Percentiles rank a stretch among this genome's conserved stretches.
Evolutionary conservation across 148 eudicot species (phyloP).

Genomic region (Fagopyrum esculentum): DNA sequence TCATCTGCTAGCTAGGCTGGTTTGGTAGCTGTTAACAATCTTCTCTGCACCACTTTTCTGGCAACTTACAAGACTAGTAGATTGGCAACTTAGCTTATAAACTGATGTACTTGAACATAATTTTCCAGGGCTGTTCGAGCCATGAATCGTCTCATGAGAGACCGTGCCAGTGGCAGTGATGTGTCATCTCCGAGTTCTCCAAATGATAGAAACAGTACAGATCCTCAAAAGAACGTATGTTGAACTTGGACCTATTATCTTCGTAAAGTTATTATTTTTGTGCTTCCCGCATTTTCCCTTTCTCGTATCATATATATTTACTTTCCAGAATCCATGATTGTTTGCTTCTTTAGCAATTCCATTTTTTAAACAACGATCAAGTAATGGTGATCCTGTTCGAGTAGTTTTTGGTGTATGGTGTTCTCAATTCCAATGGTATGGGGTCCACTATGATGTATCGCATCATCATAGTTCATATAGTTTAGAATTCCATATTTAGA

Average conservation of each 20-base stretch:
- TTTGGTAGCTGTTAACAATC: not conserved
- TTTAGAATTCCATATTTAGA: not conserved
- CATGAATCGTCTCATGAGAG: slow-evolving; percentile 90
- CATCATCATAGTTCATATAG: not conserved
- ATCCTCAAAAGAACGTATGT: slow-evolving; percentile 55
- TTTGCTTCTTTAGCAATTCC: not conserved
- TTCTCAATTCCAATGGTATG: not conserved
- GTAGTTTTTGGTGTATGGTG: not conserved
- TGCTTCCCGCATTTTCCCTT: not conserved
- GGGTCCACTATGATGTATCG: not conserved
- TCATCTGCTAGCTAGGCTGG: not conserved
- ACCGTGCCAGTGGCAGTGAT: slow-evolving; percentile 23
- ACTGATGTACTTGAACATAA: not conserved
- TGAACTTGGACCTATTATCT: slow-evolving; percentile 21
- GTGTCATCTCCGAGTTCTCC: slow-evolving; percentile 48
- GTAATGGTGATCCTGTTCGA: not conserved
- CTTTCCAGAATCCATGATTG: not conserved
- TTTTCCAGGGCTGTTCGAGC: slow-evolving; percentile 83
- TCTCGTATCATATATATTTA: not conserved
- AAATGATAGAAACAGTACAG: slow-evolving; percentile 30
- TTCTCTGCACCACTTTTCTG: not conserved
- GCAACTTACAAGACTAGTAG: not conserved
- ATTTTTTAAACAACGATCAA: not conserved
- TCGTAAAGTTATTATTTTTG: slow-evolving; percentile 44
- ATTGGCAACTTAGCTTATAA: not conserved